phyloP scores from a whole-genome alignment of 345 rosid genomes.

The Carallia brachiata region DNA sequence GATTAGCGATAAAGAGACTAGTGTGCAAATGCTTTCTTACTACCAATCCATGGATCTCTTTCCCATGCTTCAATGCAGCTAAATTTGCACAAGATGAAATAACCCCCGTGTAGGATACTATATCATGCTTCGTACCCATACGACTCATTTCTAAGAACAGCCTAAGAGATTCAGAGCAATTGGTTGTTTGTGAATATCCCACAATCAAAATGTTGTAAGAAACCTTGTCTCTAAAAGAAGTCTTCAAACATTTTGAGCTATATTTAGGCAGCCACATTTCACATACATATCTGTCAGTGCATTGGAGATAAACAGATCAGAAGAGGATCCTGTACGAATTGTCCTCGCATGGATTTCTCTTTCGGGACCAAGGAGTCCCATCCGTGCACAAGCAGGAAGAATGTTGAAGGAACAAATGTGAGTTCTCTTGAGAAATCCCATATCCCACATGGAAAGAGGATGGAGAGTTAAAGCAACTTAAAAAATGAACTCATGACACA shows the following conservation, averaged over 20 bases:
- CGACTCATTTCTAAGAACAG: neutral
- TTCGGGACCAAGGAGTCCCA: conserved; percentile 31
- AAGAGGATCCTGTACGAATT: conserved; percentile 26
- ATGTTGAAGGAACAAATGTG: too few relatives aligned
- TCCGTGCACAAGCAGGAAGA: conserved; percentile 46
- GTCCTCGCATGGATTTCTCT: conserved; percentile 45
- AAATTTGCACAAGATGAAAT: conserved; percentile 1
- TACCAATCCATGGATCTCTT: neutral
- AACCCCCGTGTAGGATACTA: neutral
- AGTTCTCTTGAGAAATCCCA: too few relatives aligned
- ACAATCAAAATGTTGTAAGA: conserved; percentile 1
- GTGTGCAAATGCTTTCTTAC: neutral
- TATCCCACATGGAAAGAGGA: too few relatives aligned
- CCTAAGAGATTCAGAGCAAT: neutral
- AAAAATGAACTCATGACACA: too few relatives aligned
- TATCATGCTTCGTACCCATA: neutral
- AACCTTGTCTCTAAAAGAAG: neutral
- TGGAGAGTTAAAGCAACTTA: too few relatives aligned
- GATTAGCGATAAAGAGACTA: neutral
- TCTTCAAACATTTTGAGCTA: neutral
- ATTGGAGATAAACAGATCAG: conserved; percentile 34
- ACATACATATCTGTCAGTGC: neutral
- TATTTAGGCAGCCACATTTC: neutral
- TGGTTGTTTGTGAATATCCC: neutral
- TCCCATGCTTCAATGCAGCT: neutral